Evolutionary conservation across 441 rosid species (phyloP), one percentile per base, ranked within the genome.

Genomic region (Populus trichocarpa): DNA sequence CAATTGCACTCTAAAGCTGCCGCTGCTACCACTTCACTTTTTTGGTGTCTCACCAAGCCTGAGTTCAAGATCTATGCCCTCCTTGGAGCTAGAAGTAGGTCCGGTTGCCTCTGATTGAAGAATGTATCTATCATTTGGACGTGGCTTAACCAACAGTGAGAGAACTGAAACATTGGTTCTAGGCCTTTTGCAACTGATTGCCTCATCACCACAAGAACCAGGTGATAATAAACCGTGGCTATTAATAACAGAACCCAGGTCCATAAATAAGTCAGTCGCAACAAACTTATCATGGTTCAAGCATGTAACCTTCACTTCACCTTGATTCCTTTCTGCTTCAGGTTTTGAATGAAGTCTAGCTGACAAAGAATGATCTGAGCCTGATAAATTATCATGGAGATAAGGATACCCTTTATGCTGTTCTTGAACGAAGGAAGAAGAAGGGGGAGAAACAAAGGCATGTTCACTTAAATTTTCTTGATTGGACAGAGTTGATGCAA

Each of bases 21-120:
- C 7, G 38, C 32, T 18, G 10, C 75, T 83, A 83, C 80, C 85
- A 83, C 81, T 86, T 83, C 80, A 85, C 78, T 69, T 68, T 77
- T 40, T 77, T 40, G 86, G 84, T 22, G 85, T 84, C 80, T 84
- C 77, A 26, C 99, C 99, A 79, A 95, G 97, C 90, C 97, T 87
- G 77, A 95, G 95, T 90, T 95, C 99, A 82, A 95, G 99, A 88
- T 95, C 98, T 85, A 95, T 80, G 66, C 88, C 95, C 18, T 90
- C 91, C 79, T 80, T 77, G 84, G 85, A 86, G 77, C 61, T 84
- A 30, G 78, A 63, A 71, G 74, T 74, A 25, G 84, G 77, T 72
- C 87, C 87, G 75, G 53, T 71, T 8, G 80, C 81, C 79, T 83
- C 84, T 69, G 81, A 59, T 40, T 81, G 78, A 67, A 71, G 78